Evolutionary conservation across 192 early-diverging fungal genomes (phyloP), one percentile per base, ranked within the genome.

Genomic region (Umbelopsis sp.): DNA sequence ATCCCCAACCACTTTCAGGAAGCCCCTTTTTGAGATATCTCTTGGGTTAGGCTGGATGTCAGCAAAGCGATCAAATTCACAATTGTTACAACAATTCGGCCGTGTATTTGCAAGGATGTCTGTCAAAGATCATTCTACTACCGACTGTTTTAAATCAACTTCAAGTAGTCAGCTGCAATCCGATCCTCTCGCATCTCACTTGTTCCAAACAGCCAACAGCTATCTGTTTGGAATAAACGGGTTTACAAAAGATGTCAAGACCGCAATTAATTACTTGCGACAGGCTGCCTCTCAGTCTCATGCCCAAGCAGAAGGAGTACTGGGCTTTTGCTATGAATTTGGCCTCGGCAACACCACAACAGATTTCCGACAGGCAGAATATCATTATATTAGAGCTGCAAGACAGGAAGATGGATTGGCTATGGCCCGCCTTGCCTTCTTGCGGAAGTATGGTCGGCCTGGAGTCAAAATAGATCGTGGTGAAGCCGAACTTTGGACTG

Each of bases 251-350:
- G 74, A 89, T 46, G 81, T 81, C 49, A 66, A 66, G 55, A 77
- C 70, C 21, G 90, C 90, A 10, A 79, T 89, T 2, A 75, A 70
- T 12, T 82, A 81, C 64, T 84, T 87, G 22, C 75, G 78, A 55
- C 73, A 77, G 27, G 89, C 91, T 35, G 71, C 88, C 2, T 55
- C 70, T 23, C 58, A 76, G 23, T 76, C 77, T 23, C 82, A 86
- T 64, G 35, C 70, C 10, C 75, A 80, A 44, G 81, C 85, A 51
- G 78, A 89, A 69, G 90, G 91, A 2, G 78, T 91, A 12, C 75
- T 94, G 9, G 93, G 87, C 9, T 94, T 95, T 70, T 92, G 91
- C 73, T 88, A 88, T 78, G 93, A 95, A 75, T 95, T 95, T 78
- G 92, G 90, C n/a, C 75, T 95, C 3, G 93, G 93, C 7, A 61